Conservation (phyloP, 2,329 filamentous ascomycete species). For the Pseudocercospora eumusae region DNA sequence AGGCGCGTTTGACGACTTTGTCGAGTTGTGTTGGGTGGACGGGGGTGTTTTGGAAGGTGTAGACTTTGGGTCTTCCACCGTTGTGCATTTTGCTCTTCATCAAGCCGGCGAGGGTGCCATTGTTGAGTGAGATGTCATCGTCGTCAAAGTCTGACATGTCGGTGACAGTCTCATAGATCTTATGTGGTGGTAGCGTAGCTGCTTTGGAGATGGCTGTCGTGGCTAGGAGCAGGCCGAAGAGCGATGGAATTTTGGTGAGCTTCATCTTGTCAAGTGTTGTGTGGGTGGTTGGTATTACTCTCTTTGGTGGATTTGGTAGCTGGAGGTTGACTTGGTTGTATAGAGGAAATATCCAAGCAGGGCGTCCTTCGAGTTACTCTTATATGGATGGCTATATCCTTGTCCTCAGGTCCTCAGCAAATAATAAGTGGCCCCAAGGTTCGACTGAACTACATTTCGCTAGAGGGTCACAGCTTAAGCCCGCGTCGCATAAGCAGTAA, state of each 20-base stretch:
- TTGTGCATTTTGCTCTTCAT: background rate
- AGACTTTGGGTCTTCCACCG: background rate
- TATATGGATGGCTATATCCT: background rate
- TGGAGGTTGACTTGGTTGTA: background rate
- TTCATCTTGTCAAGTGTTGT: background rate
- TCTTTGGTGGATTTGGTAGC: background rate
- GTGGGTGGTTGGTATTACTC: background rate
- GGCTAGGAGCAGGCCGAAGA: background rate
- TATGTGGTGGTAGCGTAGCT: background rate
- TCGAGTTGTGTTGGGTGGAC: background rate
- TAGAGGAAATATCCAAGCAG: background rate
- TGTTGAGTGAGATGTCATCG: background rate
- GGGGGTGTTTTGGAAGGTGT: background rate
- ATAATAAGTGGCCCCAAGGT: background rate
- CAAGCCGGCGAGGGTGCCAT: background rate
- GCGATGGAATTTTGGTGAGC: background rate
- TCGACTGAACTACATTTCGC: background rate
- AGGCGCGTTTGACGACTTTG: background rate
- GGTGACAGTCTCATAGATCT: background rate
- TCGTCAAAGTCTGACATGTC: background rate
- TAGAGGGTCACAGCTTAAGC: background rate
- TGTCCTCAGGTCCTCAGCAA: background rate
- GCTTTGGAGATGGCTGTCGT: background rate
- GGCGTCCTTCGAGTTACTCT: background rate
- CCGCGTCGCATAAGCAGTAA: background rate